Percentiles rank a stretch among this genome's conserved stretches.
phyloP scores from a whole-genome alignment of 2,329 filamentous ascomycete genomes.

The Cordyceps cicadae region DNA sequence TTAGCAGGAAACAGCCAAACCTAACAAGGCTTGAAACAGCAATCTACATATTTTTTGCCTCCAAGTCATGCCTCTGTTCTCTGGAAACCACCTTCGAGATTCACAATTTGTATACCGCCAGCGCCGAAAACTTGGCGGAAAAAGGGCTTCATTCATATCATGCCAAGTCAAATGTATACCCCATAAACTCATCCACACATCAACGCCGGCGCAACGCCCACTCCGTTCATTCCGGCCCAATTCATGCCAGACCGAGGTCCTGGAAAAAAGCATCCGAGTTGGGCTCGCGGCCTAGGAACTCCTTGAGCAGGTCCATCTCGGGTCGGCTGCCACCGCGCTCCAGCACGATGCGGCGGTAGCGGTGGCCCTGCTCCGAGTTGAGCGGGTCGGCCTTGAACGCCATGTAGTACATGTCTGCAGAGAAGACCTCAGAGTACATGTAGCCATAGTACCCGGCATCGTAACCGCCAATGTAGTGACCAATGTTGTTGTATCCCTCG shows the following conservation, averaged over 20 bases:
- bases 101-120: too few species aligned
- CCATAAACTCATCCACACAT: background rate
- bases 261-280: constrained; percentile 73
- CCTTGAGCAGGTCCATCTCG: constrained; percentile 71
- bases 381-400: constrained; percentile 74
- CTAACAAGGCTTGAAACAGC: too few species aligned
- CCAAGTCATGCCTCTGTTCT: too few species aligned
- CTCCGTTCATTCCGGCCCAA: background rate
- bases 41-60: too few species aligned
- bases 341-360: constrained; percentile 71
- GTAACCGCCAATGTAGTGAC: constrained; percentile 75
- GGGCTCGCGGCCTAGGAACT: constrained; percentile 70
- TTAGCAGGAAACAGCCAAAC: too few species aligned
- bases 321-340: constrained; percentile 71
- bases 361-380: constrained; percentile 62
- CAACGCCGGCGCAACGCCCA: background rate
- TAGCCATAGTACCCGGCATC: constrained; percentile 59
- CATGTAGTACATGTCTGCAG: constrained; percentile 76
- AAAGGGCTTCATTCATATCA: background rate
- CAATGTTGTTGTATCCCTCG: constrained; percentile 71
- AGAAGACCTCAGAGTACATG: constrained; percentile 66
- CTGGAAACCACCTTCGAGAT: too few species aligned
- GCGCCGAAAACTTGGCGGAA: background rate
- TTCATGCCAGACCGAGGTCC: constrained; percentile 50
- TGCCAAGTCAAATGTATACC: background rate